A percentile compares a stretch with the other conserved stretches of the same genome.
phyloP scores from a whole-genome alignment of 2,329 filamentous ascomycete genomes.

The Cladorrhinum sp. region DNA sequence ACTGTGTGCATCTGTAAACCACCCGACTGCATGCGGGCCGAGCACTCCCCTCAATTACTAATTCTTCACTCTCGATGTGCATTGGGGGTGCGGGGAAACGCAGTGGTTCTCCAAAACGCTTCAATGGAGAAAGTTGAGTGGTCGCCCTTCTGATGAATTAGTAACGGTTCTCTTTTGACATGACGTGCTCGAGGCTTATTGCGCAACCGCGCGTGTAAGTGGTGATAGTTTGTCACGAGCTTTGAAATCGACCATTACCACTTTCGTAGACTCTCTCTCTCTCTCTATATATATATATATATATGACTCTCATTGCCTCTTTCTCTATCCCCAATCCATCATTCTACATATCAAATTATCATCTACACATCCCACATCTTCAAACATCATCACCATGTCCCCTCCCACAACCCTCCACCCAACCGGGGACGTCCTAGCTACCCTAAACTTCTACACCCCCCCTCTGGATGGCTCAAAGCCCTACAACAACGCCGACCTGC shows the following conservation, averaged over 20 bases:
- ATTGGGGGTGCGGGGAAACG: neutral
- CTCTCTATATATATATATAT: neutral
- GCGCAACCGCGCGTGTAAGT: constrained; percentile 14
- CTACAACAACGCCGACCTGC: constrained; percentile 63
- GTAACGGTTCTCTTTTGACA: neutral
- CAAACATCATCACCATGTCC: constrained; percentile 41
- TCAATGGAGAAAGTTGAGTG: neutral
- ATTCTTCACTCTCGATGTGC: neutral
- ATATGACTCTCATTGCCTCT: neutral
- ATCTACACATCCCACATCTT: neutral
- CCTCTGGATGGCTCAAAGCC: constrained; percentile 59
- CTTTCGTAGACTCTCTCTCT: too few relatives aligned
- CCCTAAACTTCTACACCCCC: constrained; percentile 63
- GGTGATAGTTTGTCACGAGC: neutral
- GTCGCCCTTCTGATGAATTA: neutral
- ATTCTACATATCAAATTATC: neutral
- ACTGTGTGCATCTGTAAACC: neutral
- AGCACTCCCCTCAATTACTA: neutral
- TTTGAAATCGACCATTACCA: too few relatives aligned
- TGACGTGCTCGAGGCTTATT: constrained; percentile 13
- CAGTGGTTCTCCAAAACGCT: neutral
- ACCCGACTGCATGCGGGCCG: neutral
- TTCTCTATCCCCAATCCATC: neutral
- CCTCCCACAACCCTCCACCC: constrained; percentile 39
- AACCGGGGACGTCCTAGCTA: constrained; percentile 59